These are phyloP conservation scores for Chlorophyllum brunneum DNA, from an alignment of 768 basidiomycete genomes.

Conservation along the genomic window DNA sequence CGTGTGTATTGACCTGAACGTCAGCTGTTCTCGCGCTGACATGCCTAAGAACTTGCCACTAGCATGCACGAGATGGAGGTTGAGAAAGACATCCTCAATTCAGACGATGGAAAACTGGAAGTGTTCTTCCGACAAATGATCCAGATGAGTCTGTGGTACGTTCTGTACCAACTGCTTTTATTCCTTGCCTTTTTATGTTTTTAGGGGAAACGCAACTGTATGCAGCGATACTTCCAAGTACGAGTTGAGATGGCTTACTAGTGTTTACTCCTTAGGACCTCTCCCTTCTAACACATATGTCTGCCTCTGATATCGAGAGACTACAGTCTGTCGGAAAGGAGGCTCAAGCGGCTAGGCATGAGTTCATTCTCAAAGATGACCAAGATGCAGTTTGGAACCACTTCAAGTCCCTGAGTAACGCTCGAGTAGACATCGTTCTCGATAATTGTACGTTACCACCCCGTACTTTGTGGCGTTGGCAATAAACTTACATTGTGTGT, in stretches of 20 bases:
- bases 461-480: background rate
- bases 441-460: slow-evolving; percentile 68
- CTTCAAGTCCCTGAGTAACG: slow-evolving; percentile 50
- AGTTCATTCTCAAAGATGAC: slow-evolving; percentile 85
- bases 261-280: slow-evolving; percentile 61
- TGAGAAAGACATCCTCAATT: slow-evolving; percentile 39
- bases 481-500: background rate
- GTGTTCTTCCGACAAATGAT: slow-evolving; percentile 81
- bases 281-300: slow-evolving; percentile 83
- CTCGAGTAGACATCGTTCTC: slow-evolving; percentile 78
- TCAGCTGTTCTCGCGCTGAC: background rate
- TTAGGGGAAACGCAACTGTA: slow-evolving; percentile 93
- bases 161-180: background rate
- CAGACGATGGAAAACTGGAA: slow-evolving; percentile 50
- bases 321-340: slow-evolving; percentile 81
- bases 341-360: slow-evolving; percentile 71
- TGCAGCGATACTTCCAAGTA: slow-evolving; percentile 14
- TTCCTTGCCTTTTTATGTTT: background rate
- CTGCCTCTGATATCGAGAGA: slow-evolving; percentile 75
- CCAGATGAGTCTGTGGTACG: slow-evolving; percentile 84
- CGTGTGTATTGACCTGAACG: slow-evolving; percentile 42
- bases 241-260: background rate
- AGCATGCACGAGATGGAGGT: slow-evolving; percentile 64
- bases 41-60: slow-evolving; percentile 59
- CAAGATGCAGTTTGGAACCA: slow-evolving; percentile 72